Conservation (phyloP, 192 early-diverging fungal genomes). For the Phycomyces blakesleeanus region DNA sequence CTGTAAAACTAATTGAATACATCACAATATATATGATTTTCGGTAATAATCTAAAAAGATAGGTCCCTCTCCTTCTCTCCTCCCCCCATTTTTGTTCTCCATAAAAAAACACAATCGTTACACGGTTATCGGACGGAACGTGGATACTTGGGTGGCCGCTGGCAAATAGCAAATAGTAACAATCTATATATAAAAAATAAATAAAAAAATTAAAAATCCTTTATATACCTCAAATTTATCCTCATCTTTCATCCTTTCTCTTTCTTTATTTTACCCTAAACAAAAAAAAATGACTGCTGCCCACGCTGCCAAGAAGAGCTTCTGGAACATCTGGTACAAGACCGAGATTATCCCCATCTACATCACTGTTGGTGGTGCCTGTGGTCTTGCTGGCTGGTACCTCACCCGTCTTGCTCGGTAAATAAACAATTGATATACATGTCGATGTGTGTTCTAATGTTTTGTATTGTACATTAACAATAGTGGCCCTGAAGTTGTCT, state of each 20-base stretch:
- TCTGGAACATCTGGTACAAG: constrained; percentile 55
- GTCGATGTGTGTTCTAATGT: no score
- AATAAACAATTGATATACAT: not conserved
- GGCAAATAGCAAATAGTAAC: not conserved
- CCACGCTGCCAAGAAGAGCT: constrained; percentile 47
- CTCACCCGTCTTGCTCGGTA: constrained; percentile 52
- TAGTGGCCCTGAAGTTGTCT: constrained; percentile 55
- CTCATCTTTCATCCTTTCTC: constrained; percentile 11
- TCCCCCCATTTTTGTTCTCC: no score
- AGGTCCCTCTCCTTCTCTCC: no score
- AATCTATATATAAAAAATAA: not conserved
- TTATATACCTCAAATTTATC: not conserved
- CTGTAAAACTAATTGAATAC: no score
- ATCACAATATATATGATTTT: no score
- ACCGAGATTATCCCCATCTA: constrained; percentile 60
- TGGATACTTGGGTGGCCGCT: no score
- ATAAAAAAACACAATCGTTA: no score
- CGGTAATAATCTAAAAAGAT: no score
- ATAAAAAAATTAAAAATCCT: not conserved
- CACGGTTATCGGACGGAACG: no score
- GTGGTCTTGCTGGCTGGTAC: constrained; percentile 55
- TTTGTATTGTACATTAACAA: no score
- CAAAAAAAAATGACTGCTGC: constrained; percentile 41
- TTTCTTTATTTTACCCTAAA: constrained; percentile 11
- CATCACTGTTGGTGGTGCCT: constrained; percentile 35